Evolutionary conservation across 1,139 yeast species (phyloP), one percentile per base, ranked within the genome.

Genomic region (Lodderomyces parapsilosis): DNA sequence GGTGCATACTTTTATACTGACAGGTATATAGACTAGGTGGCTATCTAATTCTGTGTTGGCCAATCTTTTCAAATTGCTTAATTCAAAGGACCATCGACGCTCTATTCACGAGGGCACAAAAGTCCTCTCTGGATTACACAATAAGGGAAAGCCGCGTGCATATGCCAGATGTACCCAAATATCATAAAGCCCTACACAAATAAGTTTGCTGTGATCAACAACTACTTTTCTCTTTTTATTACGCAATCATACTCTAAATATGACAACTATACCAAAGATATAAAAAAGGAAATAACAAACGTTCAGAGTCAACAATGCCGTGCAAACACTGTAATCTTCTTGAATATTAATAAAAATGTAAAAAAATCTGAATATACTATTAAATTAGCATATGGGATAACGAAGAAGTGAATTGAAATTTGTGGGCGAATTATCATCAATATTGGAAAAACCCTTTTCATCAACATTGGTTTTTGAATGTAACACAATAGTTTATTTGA

Each of bases 401-500:
- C 33, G 33, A n/a, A 30, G 33, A 30, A 30, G 19, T 30, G 33
- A 30, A 30, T 15, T 30, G 33, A 30, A 30, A 27, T 27, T 3
- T 6, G 31, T 5, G 6, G 15, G 31, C 9, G 6, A n/a, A 17
- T 13, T 27, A 15, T 15, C 11, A 30, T 13, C 33, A 30, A 30
- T n/a, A 30, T 17, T 30, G 15, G 19, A 27, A 27, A 25, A n/a
- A 3, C 31, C 5, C 13, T 17, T 27, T 27, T 27, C 14, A 27
- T 27, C 15, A 27, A 27, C 31, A 27, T 27, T 27, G 31, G n/a
- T n/a, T 8, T n/a, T 27, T 17, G 13, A n/a, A 8, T 27, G 13
- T n/a, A 30, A 4, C 17, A 27, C 33, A 30, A 17, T 30, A 30
- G 33, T 30, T 20, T 20, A 15, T 6, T n/a, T 15, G 4, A 15